These are phyloP conservation scores for Penicillium bovifimosum DNA, from an alignment of 495 filamentous ascomycete genomes.

Conservation along the genomic window DNA sequence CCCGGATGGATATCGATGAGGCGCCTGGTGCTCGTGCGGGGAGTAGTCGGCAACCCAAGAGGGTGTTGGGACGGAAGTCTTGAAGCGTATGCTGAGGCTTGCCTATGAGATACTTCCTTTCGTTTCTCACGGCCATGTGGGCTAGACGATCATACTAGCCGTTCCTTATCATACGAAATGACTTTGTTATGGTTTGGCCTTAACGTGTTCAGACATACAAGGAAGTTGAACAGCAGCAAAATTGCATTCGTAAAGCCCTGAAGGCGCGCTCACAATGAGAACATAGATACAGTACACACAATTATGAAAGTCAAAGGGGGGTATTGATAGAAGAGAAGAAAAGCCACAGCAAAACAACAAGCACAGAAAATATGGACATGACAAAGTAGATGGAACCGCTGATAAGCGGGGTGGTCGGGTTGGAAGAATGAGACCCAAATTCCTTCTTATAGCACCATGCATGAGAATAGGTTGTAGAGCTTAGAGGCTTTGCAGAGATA, in stretches of 20 bases:
- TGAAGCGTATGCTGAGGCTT: constrained; percentile 8
- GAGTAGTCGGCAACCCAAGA: constrained; percentile 32
- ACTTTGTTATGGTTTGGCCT: not conserved
- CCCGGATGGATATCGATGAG: constrained; percentile 46
- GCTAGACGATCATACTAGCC: not conserved
- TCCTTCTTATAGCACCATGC: not conserved
- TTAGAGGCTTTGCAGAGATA: constrained; percentile 2
- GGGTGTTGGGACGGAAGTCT: constrained; percentile 38
- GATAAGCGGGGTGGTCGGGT: constrained; percentile 4
- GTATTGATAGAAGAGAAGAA: constrained; percentile 33
- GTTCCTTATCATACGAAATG: constrained; percentile 1
- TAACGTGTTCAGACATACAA: not conserved
- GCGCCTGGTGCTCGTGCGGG: constrained; percentile 27
- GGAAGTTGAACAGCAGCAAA: not conserved
- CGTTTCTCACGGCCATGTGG: not conserved
- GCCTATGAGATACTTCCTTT: not conserved
- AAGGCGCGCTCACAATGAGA: constrained; percentile 21
- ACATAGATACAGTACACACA: constrained; percentile 32
- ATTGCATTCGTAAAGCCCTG: constrained; percentile 22
- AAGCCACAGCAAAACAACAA: constrained; percentile 16
- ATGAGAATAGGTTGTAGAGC: not conserved
- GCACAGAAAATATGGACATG: constrained; percentile 22
- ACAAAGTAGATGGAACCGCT: constrained; percentile 13
- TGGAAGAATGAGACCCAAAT: not conserved
- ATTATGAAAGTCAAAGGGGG: constrained; percentile 25